phyloP scores from a whole-genome alignment of 78 protist species.

The Dictyostelium firmibasis region DNA sequence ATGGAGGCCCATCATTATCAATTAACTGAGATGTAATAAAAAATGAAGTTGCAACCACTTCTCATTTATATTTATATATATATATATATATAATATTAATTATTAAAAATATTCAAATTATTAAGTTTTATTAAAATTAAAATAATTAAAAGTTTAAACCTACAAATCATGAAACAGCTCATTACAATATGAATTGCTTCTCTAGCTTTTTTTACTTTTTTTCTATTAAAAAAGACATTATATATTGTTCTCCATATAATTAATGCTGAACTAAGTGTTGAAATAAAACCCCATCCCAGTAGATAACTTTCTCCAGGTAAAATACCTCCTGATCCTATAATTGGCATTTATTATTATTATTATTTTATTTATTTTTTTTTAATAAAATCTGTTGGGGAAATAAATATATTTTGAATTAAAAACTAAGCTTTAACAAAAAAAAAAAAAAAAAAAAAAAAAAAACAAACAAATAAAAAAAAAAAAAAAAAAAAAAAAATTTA shows the following conservation, averaged over 20 bases:
- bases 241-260: neutral
- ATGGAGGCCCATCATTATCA: neutral
- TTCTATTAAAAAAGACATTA: neutral
- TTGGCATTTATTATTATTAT: neutral
- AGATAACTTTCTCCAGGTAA: neutral
- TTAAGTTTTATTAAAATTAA: too few species aligned
- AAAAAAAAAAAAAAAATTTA: too few species aligned
- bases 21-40: neutral
- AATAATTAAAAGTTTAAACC: too few species aligned
- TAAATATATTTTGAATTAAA: neutral
- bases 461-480: neutral
- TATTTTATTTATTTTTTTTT: neutral
- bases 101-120: too few species aligned
- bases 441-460: neutral
- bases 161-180: conserved; percentile 1
- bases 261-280: neutral
- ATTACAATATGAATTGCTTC: neutral
- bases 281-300: neutral
- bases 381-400: neutral
- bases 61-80: too few species aligned
- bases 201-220: neutral
- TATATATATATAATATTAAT: too few species aligned
- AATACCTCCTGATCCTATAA: neutral
- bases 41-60: neutral
- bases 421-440: neutral